Evolutionary conservation across 768 basidiomycete genomes (phyloP).

Genomic region (Phaeotremella fagi): DNA sequence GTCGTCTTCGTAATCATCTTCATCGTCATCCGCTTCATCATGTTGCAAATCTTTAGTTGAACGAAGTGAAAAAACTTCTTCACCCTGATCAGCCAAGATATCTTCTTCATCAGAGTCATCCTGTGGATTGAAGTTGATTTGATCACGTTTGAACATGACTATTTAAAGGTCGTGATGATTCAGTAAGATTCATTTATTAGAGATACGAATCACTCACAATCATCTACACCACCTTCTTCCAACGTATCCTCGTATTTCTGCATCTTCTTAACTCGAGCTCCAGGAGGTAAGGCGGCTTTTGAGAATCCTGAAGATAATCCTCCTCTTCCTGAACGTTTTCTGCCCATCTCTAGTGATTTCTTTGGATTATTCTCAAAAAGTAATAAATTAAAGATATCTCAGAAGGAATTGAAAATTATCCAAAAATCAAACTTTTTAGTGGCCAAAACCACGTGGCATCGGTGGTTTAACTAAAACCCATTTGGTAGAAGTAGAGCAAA

Average conservation of each 20-base stretch:
- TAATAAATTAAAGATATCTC: neutral
- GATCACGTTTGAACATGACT: slow-evolving; percentile 57
- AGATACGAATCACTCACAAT: slow-evolving; percentile 28
- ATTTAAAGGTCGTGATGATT: neutral
- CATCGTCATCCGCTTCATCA: slow-evolving; percentile 51
- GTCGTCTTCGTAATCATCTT: slow-evolving; percentile 52
- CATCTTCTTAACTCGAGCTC: slow-evolving; percentile 31
- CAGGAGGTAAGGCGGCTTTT: slow-evolving; percentile 14
- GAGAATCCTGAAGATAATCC: slow-evolving; percentile 5
- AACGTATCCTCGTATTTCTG: slow-evolving; percentile 45
- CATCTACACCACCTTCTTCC: slow-evolving; percentile 46
- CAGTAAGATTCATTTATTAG: neutral
- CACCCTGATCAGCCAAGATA: slow-evolving; percentile 56
- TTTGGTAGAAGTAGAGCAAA: too few relatives aligned
- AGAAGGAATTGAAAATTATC: neutral
- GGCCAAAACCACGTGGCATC: slow-evolving; percentile 2
- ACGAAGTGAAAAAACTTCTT: slow-evolving; percentile 71
- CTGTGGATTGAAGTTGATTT: slow-evolving; percentile 69
- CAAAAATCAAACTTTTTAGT: neutral
- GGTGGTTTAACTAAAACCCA: too few relatives aligned
- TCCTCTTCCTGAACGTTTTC: slow-evolving; percentile 6
- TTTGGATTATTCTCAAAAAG: neutral
- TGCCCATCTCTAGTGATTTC: slow-evolving; percentile 5
- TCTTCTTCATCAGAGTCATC: slow-evolving; percentile 47
- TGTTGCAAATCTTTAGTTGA: slow-evolving; percentile 19